These are phyloP conservation scores for Thalassiosira hispida DNA, from an alignment of 352 stramenopile species.

Conservation along the genomic window DNA sequence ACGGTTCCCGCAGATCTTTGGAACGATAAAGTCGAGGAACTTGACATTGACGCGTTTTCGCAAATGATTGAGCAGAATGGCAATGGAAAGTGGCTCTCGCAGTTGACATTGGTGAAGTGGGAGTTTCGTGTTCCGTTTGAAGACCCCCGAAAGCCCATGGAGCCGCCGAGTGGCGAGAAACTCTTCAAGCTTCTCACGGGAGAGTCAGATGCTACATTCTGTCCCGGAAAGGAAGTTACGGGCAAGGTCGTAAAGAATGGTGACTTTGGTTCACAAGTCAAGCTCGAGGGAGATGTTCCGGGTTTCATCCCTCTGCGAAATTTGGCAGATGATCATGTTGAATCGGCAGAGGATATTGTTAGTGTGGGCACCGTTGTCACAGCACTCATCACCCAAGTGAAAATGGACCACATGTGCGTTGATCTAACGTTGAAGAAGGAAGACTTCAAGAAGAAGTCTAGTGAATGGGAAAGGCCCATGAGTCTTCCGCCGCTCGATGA, in stretches of 20 bases:
- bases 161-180: conserved; percentile 71
- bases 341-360: conserved; percentile 83
- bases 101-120: conserved; percentile 86
- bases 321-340: conserved; percentile 82
- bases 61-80: conserved; percentile 82
- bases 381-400: conserved; percentile 83
- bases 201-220: conserved; percentile 78
- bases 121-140: conserved; percentile 85
- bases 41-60: conserved; percentile 85
- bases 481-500: conserved; percentile 72
- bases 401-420: conserved; percentile 86
- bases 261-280: conserved; percentile 84
- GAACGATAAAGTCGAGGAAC: conserved; percentile 84
- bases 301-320: conserved; percentile 83
- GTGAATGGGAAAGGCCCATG: conserved; percentile 74
- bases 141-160: conserved; percentile 82
- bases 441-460: conserved; percentile 82
- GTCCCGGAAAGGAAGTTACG: conserved; percentile 83
- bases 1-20: conserved; percentile 72
- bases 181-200: conserved; percentile 83
- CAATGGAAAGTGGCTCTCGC: conserved; percentile 73
- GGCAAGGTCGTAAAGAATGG: conserved; percentile 80
- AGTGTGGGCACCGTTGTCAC: conserved; percentile 79
- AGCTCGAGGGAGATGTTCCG: conserved; percentile 82
- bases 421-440: conserved; percentile 84